Evolutionary conservation across 495 filamentous ascomycete species (phyloP), one percentile per base, ranked within the genome.

Genomic region (Tuber aestivum): DNA sequence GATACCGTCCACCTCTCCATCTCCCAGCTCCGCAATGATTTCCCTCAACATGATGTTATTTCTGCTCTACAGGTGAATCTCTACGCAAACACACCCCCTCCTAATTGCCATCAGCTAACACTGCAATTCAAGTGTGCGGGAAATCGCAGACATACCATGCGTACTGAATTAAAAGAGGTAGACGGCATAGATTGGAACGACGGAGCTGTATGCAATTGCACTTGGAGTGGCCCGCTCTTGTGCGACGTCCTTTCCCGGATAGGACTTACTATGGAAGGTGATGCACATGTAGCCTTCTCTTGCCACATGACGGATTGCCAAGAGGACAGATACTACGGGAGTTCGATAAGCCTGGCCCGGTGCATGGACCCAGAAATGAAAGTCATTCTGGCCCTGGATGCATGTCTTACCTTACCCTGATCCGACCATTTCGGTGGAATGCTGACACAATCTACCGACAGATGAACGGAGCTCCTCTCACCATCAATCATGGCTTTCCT

Each of bases 71-170:
- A 82, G 50, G 81, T 82, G 72, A 40, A 40, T 69, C 21, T 21
- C 38, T 23, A 12, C 16, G 32, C 23, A 6, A 6, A 32, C 20
- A 12, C 69, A 1, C 41, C 3, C 42, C 16, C 27, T 6, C 18
- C 61, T 42, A 41, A 21, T 73, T 48, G 69, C 14, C 40, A 71
- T 20, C 48, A 27, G 40, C 68, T 61, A 75, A 75, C 40, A 48
- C 35, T 35, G 9, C n/a, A 40, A 32, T 40, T 41, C 35, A 90
- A 90, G 83, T 91, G 90, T 71, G 90, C 90, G 23, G 90, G 90
- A 37, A 91, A 91, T 77, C 84, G 89, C 9, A 87, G 90, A 3
- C 89, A 90, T 76, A 89, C 88, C 35, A 91, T 91, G 90, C 87
- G 89, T 32, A 90, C 88, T 0, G 80, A 87, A 70, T 79, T 91